Base-by-base conservation (phyloP, 2,329 filamentous ascomycete species). In the Malbranchea zuffiana region DNA sequence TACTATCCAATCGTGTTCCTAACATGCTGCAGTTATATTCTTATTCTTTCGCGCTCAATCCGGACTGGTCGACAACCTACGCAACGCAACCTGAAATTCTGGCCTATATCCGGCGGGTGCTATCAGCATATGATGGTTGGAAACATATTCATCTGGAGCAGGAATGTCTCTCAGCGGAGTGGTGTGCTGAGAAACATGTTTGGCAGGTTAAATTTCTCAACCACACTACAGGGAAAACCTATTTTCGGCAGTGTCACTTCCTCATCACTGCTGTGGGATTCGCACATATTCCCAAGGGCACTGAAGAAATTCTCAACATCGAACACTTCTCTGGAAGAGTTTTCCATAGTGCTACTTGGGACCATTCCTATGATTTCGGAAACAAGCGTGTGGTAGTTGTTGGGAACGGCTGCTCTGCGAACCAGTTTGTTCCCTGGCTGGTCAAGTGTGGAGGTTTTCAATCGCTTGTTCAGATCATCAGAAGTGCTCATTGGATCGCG, bases 41-140 rank as follows among this genome's bases (percentile, higher is more conserved):
- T 0, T 60, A 59, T 46, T 54, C 49, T 37, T 60, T 59, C 42
- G 55, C 56, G 30, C 44, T 48, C 10, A 60, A 60, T 29, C 53
- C 54, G 0, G 34, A 56, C 26, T 58, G 56, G 56, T 49, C 53
- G 1, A 49, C 54, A 21, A 39, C 47, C 23, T 41, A 56, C 6
- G 47, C 43, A 13, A 51, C 53, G 6, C 52, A 56, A 25, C 16
- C 39, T 2, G 56, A 59, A 39, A 58, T 57, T 26, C 45, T 57
- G 1, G 20, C 50, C 15, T 56, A 47, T 49, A 33, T 33, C 11
- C 12, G 18, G 10, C 13, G 15, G 11, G 31, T 33, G 18, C 12
- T 33, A 10, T 17, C 12, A 12, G 15, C 2, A 15, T 15, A 33
- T 15, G 11, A 33, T 37, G 31, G 41, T 17, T 51, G 32, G 37